Base-by-base conservation (phyloP, 768 basidiomycete genomes). In the Collybia nuda region DNA sequence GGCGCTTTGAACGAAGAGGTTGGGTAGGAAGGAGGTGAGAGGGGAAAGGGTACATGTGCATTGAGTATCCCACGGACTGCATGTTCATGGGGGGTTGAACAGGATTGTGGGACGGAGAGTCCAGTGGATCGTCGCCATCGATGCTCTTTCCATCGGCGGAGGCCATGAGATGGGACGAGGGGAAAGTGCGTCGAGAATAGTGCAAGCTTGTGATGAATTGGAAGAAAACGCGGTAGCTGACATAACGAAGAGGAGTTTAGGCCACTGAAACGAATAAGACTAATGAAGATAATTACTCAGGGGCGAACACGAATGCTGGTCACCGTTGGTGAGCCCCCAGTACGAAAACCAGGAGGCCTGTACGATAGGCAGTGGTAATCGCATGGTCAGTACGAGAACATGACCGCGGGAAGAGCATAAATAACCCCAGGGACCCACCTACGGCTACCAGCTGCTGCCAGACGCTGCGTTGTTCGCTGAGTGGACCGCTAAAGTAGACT, bases 31-130 rank as follows among this genome's bases (percentile, higher is more conserved):
- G 62, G 50, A 68, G 62, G 54, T 75, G 74, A 35, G 77, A 71
- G 47, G 81, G 72, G 70, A 85, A 82, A 43, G 84, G 81, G 67
- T 85, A 88, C 76, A 88, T 84, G 65, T 85, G 85, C 77, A 84
- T 79, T 32, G 76, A 74, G 65, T 80, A 78, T 39, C 75, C 66
- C 60, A 75, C 71, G 50, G 79, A 74, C 61, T 79, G 80, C 55
- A 78, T 75, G 61, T 57, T 66, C 58, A 62, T 65, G 58, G 55
- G 57, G 53, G 59, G 59, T 48, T 64, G 64, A 23, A 58, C 63
- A 52, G 71, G 63, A 64, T 68, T 68, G 57, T 50, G 57, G 37
- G 60, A 56, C 47, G 63, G 67, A 37, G 65, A 60, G 62, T 72
- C 67, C 47, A 67, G 72, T 38, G 64, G 59, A 60, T 62, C 63